A percentile compares a stretch with the other conserved stretches of the same genome.
These are phyloP conservation scores for Helianthus tuberosus DNA, from an alignment of 129 eudicot species.

Conservation along the genomic window DNA sequence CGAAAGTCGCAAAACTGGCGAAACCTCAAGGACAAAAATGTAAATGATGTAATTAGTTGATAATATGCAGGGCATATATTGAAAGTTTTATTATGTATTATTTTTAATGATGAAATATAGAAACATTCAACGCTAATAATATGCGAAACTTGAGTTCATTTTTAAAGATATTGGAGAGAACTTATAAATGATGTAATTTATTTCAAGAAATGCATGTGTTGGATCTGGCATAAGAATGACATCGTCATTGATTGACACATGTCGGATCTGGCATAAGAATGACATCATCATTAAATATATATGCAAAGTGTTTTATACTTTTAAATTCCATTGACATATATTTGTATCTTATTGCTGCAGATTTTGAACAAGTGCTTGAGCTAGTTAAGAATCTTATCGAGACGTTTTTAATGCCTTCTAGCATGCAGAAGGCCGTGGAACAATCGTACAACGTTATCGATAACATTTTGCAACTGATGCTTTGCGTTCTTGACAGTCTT, in stretches of 20 bases:
- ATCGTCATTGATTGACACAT: not conserved
- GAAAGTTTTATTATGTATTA: not conserved
- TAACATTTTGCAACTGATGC: constrained; percentile 61
- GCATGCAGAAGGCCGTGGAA: constrained; percentile 37
- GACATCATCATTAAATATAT: not conserved
- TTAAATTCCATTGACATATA: not conserved
- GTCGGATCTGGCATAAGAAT: not conserved
- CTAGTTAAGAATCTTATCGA: constrained; percentile 53
- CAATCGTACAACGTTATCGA: constrained; percentile 40
- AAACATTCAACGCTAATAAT: not conserved
- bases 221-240: no score
- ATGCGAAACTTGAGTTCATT: not conserved
- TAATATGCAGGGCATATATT: not conserved
- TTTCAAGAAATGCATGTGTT: no score
- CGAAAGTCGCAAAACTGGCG: no score
- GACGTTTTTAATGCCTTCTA: constrained; percentile 41
- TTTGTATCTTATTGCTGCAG: constrained; percentile 42
- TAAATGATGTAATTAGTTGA: not conserved
- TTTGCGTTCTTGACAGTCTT: constrained; percentile 75
- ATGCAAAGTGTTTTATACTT: not conserved
- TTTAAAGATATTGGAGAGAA: not conserved
- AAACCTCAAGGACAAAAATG: not conserved
- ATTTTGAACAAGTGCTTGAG: constrained; percentile 48
- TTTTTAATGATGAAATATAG: not conserved
- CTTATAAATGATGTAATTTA: not conserved